Evolutionary conservation across 768 basidiomycete species (phyloP).

Genomic region (Terana coerulea): DNA sequence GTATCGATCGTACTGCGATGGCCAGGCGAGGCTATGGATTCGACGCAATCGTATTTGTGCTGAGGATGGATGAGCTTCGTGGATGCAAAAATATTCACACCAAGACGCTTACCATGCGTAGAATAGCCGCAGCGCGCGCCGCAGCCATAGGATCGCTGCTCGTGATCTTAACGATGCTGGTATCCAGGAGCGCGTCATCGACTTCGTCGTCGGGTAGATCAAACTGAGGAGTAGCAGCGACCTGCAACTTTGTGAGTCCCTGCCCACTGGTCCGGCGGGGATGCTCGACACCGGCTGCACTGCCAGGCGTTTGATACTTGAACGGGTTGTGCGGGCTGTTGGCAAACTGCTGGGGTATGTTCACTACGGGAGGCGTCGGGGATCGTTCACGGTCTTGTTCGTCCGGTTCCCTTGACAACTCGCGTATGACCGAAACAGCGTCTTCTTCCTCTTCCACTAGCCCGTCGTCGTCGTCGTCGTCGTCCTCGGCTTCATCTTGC

Average conservation of each 20-base stretch:
- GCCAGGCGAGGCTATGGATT: conserved; percentile 33
- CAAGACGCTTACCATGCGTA: conserved; percentile 67
- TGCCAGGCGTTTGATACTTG: background rate
- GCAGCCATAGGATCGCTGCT: conserved; percentile 84
- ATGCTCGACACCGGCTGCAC: too few relatives aligned
- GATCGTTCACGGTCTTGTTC: conserved; percentile 6
- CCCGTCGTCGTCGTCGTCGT: background rate
- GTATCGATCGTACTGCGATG: conserved; percentile 18
- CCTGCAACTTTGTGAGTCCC: too few relatives aligned
- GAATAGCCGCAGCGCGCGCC: conserved; percentile 88
- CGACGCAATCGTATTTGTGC: conserved; percentile 87
- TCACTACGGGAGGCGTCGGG: background rate
- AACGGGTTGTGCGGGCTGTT: conserved; percentile 13
- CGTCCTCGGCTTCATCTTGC: background rate
- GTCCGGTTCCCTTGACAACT: conserved; percentile 16
- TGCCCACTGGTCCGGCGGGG: too few relatives aligned
- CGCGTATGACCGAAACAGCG: conserved; percentile 16
- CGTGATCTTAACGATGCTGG: conserved; percentile 76
- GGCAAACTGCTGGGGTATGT: background rate
- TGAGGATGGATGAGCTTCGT: conserved; percentile 24
- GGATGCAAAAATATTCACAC: too few relatives aligned
- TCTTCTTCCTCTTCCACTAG: conserved; percentile 14
- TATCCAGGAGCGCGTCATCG: conserved; percentile 38
- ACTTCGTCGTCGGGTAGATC: conserved; percentile 24
- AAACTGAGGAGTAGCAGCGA: background rate